phyloP scores from a whole-genome alignment of 305 asterid species.

The Stenogyne calaminthoides region DNA sequence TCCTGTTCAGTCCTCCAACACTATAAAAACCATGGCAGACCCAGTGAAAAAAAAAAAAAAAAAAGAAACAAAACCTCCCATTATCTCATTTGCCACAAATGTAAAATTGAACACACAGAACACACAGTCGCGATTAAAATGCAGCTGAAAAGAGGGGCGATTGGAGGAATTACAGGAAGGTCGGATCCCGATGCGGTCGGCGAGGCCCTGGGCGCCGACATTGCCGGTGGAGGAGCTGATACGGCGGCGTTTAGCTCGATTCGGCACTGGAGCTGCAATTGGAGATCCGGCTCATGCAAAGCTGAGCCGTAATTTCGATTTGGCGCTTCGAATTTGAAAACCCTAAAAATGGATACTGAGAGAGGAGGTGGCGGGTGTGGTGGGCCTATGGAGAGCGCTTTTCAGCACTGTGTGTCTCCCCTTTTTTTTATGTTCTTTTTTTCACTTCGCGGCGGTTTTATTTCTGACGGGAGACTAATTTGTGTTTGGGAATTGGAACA shows the following conservation, averaged over 20 bases:
- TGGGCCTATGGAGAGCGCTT: conserved; percentile 52
- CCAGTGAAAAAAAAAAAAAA: not conserved
- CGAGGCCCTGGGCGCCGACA: conserved; percentile 61
- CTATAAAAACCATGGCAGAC: not conserved
- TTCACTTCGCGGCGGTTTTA: conserved; percentile 29
- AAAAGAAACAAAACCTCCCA: not conserved
- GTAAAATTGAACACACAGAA: not conserved
- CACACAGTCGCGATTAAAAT: conserved; percentile 31
- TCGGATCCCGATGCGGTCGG: conserved; percentile 57
- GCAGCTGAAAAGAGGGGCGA: conserved; percentile 30
- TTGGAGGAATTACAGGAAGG: conserved; percentile 35
- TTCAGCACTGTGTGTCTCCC: conserved; percentile 31
- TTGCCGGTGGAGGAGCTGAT: conserved; percentile 58
- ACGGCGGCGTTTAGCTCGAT: conserved; percentile 49
- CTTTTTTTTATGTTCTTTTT: conserved; percentile 19
- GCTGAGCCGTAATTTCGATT: conserved; percentile 32
- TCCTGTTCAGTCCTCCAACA: conserved; percentile 33
- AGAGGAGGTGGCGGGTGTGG: conserved; percentile 46
- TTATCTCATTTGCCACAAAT: conserved; percentile 21
- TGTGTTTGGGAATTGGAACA: not conserved
- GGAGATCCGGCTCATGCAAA: conserved; percentile 62
- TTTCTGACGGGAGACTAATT: not conserved
- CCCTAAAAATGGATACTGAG: conserved; percentile 57
- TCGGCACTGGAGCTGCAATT: conserved; percentile 63
- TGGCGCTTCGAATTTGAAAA: conserved; percentile 63